Conservation (phyloP, 306 rosid genomes). For the Cucumis cinereus region DNA sequence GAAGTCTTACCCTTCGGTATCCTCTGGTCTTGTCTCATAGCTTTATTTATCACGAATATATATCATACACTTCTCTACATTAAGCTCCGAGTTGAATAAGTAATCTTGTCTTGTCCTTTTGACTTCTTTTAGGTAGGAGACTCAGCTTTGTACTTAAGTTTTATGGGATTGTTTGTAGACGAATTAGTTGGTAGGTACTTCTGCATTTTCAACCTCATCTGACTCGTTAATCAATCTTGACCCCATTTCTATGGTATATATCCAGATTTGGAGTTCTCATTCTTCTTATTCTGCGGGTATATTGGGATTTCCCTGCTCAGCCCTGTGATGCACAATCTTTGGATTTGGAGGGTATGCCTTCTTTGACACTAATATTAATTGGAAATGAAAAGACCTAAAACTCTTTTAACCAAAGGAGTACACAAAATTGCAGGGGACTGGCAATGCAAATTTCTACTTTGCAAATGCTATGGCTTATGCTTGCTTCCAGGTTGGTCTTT, state of each 20-base stretch:
- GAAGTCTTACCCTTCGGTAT: slow-evolving; percentile 84
- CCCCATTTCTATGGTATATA: slow-evolving; percentile 22
- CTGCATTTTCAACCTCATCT: neutral
- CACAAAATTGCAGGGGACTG: slow-evolving; percentile 72
- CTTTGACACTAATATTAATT: slow-evolving; percentile 13
- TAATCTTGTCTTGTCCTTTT: slow-evolving; percentile 11
- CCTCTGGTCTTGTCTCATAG: slow-evolving; percentile 1
- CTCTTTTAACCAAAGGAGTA: slow-evolving; percentile 1
- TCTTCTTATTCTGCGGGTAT: slow-evolving; percentile 78
- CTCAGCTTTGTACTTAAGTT: slow-evolving; percentile 69
- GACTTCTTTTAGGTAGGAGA: slow-evolving; percentile 60
- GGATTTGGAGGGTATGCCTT: slow-evolving; percentile 93
- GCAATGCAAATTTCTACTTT: slow-evolving; percentile 90
- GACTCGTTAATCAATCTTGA: neutral
- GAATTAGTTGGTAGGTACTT: slow-evolving; percentile 51
- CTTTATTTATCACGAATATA: neutral
- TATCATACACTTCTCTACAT: neutral
- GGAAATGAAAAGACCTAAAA: neutral
- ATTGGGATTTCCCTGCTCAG: slow-evolving; percentile 84
- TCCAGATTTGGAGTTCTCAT: slow-evolving; percentile 81
- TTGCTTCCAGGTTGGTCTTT: slow-evolving; percentile 57
- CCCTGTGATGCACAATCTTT: slow-evolving; percentile 97
- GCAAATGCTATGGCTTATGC: slow-evolving; percentile 90
- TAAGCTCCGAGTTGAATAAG: neutral
- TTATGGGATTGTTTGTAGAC: slow-evolving; percentile 77